Conservation (phyloP, 2,329 filamentous ascomycete species). For the Talaromyces sp. region DNA sequence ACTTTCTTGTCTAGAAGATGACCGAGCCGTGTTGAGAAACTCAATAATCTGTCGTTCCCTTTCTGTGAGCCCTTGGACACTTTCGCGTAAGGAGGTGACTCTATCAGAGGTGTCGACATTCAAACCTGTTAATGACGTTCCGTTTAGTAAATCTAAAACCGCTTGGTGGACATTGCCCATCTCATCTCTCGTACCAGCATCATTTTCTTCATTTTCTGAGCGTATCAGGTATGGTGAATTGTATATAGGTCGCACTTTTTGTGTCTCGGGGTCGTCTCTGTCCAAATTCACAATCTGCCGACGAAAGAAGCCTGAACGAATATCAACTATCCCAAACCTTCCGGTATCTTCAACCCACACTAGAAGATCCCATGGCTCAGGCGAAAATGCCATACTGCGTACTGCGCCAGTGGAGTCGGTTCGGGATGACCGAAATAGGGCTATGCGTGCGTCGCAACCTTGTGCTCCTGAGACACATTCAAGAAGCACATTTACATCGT, state of each 20-base stretch:
- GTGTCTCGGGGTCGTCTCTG: conserved; percentile 30
- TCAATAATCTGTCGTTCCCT: conserved; percentile 44
- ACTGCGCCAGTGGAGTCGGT: conserved; percentile 73
- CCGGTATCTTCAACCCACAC: conserved; percentile 88
- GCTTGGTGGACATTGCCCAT: conserved; percentile 25
- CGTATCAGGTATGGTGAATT: conserved; percentile 24
- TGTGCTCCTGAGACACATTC: conserved; percentile 22
- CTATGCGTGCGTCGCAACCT: conserved; percentile 54
- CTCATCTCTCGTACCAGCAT: conserved; percentile 22
- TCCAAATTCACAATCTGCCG: conserved; percentile 43
- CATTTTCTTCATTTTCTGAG: conserved; percentile 21
- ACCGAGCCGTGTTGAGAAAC: conserved; percentile 41
- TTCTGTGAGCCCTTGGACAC: conserved; percentile 38
- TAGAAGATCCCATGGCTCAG: conserved; percentile 82
- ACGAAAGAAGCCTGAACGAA: conserved; percentile 45
- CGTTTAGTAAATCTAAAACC: conserved; percentile 28
- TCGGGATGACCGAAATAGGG: conserved; percentile 73
- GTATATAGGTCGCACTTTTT: conserved; percentile 33
- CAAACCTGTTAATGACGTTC: conserved; percentile 22
- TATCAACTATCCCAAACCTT: conserved; percentile 46
- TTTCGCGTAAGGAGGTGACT: conserved; percentile 31
- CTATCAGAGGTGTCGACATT: conserved; percentile 25
- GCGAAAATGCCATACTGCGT: conserved; percentile 86
- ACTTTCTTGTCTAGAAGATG: conserved; percentile 35
- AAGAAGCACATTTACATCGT: conserved; percentile 38